phyloP scores from a whole-genome alignment of 2,329 filamentous ascomycete genomes.

The Claviceps purpurea region DNA sequence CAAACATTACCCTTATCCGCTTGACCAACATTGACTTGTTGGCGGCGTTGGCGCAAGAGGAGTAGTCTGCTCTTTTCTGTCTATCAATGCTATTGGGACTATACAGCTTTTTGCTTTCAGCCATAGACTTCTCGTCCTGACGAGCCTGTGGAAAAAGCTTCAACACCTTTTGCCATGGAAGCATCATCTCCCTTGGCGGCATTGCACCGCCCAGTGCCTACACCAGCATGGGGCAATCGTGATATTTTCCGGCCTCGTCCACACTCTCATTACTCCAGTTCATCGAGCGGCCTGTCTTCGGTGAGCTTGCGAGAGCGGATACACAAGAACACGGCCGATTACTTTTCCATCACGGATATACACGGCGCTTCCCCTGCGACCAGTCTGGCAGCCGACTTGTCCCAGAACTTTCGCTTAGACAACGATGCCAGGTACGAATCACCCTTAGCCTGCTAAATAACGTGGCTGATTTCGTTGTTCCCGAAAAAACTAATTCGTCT shows the following conservation, averaged over 20 bases:
- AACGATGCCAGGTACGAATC: slow-evolving; percentile 59
- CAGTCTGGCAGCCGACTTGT: slow-evolving; percentile 84
- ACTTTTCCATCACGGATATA: slow-evolving; percentile 67
- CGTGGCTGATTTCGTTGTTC: neutral
- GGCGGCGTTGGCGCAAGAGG: slow-evolving; percentile 12
- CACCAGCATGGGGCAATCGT: slow-evolving; percentile 42
- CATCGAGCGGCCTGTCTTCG: slow-evolving; percentile 44
- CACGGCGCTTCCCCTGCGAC: slow-evolving; percentile 81
- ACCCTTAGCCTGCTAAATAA: neutral
- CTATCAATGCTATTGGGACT: neutral
- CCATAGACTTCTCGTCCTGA: slow-evolving; percentile 1
- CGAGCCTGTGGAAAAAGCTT: slow-evolving; percentile 3
- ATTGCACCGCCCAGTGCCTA: slow-evolving; percentile 61
- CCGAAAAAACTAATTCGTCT: neutral
- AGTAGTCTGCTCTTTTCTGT: neutral
- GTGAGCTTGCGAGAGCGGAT: slow-evolving; percentile 72
- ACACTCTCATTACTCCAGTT: slow-evolving; percentile 35
- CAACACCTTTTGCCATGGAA: slow-evolving; percentile 50
- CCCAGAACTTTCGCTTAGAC: slow-evolving; percentile 93
- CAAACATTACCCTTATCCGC: neutral
- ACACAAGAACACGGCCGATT: slow-evolving; percentile 50
- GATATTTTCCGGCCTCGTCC: slow-evolving; percentile 40
- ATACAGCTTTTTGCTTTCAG: neutral
- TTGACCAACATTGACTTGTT: slow-evolving; percentile 20
- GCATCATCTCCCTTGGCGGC: slow-evolving; percentile 88